phyloP scores from a whole-genome alignment of 371 early-diverging fungal species.

The Mortierella sp. region DNA sequence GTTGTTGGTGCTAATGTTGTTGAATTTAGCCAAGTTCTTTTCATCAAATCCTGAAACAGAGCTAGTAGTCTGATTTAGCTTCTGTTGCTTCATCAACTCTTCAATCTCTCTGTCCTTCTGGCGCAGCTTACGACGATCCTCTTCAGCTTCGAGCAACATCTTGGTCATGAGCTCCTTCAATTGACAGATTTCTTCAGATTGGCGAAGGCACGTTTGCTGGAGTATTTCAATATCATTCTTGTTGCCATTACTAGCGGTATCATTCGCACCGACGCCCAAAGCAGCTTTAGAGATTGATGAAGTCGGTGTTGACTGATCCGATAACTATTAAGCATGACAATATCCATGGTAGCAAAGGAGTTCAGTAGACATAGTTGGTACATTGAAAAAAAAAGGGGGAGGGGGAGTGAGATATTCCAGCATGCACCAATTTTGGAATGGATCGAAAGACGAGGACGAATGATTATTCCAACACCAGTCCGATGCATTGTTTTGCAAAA shows the following conservation, averaged over 20 bases:
- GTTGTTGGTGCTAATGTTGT: neutral
- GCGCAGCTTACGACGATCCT: conserved; percentile 38
- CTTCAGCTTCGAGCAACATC: conserved; percentile 35
- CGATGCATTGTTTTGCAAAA: neutral
- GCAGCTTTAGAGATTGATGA: neutral
- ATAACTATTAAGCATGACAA: no score
- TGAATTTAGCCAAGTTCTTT: neutral
- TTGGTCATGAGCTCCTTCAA: conserved; percentile 44
- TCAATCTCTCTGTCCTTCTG: conserved; percentile 49
- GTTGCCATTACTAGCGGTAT: neutral
- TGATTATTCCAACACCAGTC: conserved; percentile 1
- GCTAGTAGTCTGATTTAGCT: conserved; percentile 2
- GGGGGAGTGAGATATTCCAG: conserved; percentile 12
- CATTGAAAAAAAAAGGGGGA: neutral
- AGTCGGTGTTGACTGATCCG: neutral
- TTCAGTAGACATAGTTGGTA: neutral
- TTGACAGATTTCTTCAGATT: conserved; percentile 39
- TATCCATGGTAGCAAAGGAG: no score
- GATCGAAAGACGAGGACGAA: conserved; percentile 2
- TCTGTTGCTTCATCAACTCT: conserved; percentile 34
- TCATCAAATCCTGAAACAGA: conserved; percentile 17
- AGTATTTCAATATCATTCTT: conserved; percentile 18
- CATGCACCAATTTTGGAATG: conserved; percentile 24
- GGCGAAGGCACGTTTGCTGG: conserved; percentile 39
- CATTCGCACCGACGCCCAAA: neutral